Percentiles rank a stretch among this genome's conserved stretches.
Evolutionary conservation across 768 basidiomycete species (phyloP).

Genomic region (Mycena vulgaris): DNA sequence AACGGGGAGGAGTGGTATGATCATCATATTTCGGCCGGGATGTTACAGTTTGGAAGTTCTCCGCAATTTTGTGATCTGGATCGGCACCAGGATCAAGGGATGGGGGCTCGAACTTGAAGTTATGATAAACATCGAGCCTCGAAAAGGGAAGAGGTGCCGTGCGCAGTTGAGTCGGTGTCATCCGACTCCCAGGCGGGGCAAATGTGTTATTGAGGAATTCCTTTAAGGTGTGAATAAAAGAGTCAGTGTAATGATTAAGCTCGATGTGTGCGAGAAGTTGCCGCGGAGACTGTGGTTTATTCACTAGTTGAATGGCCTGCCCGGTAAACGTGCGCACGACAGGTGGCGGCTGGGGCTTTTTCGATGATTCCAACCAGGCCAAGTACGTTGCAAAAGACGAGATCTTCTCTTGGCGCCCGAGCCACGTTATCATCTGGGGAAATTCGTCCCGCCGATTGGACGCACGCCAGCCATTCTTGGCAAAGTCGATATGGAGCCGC

Average conservation of each 20-base stretch:
- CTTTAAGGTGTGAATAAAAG: conserved; percentile 25
- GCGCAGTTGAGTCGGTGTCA: background rate
- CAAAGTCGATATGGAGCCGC: no score
- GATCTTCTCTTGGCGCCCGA: no score
- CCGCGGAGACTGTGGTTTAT: conserved; percentile 1
- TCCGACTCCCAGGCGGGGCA: background rate
- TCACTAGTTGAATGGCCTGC: background rate
- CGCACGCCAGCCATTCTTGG: no score
- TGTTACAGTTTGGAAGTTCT: background rate
- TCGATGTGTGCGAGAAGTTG: conserved; percentile 3
- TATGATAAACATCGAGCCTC: conserved; percentile 41
- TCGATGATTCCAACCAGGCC: no score
- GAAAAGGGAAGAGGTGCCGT: conserved; percentile 37
- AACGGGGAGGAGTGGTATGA: conserved; percentile 34
- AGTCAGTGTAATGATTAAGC: conserved; percentile 10
- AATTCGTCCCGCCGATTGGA: no score
- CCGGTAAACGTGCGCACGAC: conserved; percentile 10
- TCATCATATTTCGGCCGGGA: background rate
- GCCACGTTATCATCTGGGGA: no score
- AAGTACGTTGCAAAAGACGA: no score
- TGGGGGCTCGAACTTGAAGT: conserved; percentile 45
- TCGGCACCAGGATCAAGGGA: conserved; percentile 38
- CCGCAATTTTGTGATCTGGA: conserved; percentile 13
- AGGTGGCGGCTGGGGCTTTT: no score
- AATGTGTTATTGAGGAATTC: no score